Evolutionary conservation across 1,139 yeast species (phyloP), one percentile per base, ranked within the genome.

Genomic region (Geotrichum klebahnii): DNA sequence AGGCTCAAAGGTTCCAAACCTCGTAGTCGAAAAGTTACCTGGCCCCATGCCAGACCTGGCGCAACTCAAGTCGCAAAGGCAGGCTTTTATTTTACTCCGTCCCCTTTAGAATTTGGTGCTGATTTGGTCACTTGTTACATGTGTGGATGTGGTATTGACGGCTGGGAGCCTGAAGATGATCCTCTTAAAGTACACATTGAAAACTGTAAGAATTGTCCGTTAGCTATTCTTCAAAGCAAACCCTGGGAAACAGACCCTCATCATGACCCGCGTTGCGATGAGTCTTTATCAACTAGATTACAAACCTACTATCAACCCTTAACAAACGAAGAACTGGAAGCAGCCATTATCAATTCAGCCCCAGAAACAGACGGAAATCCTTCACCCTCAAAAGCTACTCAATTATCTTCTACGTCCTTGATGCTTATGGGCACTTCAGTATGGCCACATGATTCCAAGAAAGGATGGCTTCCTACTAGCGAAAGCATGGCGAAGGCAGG

Each of bases 81-180:
- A 23, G 96, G 96, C 0, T 86, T 87, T 66, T 80, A 74, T 61
- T 85, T 74, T 65, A 46, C 52, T 3, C 55, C 55, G 5, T 17
- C 44, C 3, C 95, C 95, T 1, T 49, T 58, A 8, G 48, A 58
- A 9, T 58, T 55, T 2, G 57, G 60, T 12, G 58, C 51, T 2
- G 74, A 82, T 59, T 76, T 84, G 52, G 80, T 81, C 5, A 71
- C 80, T 1, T 88, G 96, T 62, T 76, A 74, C 44, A 71, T 75
- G 60, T 88, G 96, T 63, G 69, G 74, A 22, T 59, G 61, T 39
- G 60, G 68, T 3, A 57, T 71, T 26, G 66, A 64, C 38, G 71
- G 68, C 17, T 70, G 74, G 74, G 69, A 66, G 35, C 57, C 60
- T 6, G 57, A 57, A 3, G 74, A 70, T 53, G 65, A 63, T 46